Percentiles rank a stretch among this genome's conserved stretches.
Conservation (phyloP, 441 rosid genomes). For the Syzygium syzygioides region DNA sequence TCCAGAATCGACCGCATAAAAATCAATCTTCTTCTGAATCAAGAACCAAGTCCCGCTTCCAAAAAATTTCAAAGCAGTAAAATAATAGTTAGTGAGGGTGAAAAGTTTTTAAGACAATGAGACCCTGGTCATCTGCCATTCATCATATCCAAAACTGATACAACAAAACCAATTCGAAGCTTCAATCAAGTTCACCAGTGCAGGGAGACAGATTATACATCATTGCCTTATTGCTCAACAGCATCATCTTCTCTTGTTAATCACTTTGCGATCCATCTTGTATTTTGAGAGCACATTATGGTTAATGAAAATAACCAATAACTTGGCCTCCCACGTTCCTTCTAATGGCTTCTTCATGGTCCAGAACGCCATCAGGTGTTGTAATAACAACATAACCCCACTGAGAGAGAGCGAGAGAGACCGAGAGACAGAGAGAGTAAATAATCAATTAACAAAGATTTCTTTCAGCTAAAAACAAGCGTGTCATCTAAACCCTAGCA, state of each 20-base stretch:
- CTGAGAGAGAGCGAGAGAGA: conserved; percentile 24
- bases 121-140: neutral
- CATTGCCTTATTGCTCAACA: neutral
- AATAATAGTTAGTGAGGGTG: neutral
- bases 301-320: conserved; percentile 80
- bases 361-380: conserved; percentile 91
- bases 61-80: neutral
- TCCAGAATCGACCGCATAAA: neutral
- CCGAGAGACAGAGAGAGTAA: neutral
- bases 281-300: neutral
- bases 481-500: neutral
- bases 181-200: neutral
- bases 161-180: neutral
- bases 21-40: neutral
- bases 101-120: neutral
- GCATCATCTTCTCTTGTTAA: neutral
- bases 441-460: neutral
- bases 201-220: neutral
- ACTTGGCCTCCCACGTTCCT: conserved; percentile 89
- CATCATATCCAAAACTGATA: neutral
- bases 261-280: neutral
- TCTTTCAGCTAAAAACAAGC: neutral
- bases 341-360: conserved; percentile 84
- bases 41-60: neutral
- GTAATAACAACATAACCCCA: conserved; percentile 94